A percentile compares a stretch with the other conserved stretches of the same genome.
These are phyloP conservation scores for Aspergillus puulaauensis DNA, from an alignment of 2,329 filamentous ascomycete genomes.

Conservation along the genomic window DNA sequence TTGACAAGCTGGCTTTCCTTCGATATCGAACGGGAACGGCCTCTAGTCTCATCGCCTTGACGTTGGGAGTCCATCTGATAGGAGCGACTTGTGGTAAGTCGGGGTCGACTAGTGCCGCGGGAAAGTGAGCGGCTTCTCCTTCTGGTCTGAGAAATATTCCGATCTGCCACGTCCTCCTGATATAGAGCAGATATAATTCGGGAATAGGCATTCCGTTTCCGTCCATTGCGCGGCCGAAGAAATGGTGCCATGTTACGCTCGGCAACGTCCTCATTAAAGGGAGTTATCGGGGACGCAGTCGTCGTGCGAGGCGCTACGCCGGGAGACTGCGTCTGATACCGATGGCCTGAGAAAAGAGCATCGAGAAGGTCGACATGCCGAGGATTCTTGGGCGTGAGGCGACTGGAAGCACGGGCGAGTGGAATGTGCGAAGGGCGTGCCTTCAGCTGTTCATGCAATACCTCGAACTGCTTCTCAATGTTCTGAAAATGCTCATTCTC, in stretches of 20 bases:
- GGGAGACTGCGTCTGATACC: conserved; percentile 24
- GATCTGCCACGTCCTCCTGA: conserved; percentile 44
- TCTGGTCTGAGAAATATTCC: conserved; percentile 35
- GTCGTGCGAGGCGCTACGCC: neutral
- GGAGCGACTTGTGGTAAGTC: conserved; percentile 16
- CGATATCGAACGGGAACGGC: conserved; percentile 8
- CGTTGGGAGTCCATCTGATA: neutral
- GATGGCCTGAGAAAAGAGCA: conserved; percentile 37
- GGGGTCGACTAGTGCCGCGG: conserved; percentile 19
- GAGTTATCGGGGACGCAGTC: conserved; percentile 30
- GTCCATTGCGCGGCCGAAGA: conserved; percentile 25
- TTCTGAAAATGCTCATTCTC: conserved; percentile 35
- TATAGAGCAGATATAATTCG: conserved; percentile 36
- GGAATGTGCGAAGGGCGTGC: conserved; percentile 25
- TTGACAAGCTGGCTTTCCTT: conserved; percentile 6
- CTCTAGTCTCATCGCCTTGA: neutral
- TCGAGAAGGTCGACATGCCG: conserved; percentile 44
- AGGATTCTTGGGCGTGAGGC: conserved; percentile 20
- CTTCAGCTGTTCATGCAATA: conserved; percentile 36
- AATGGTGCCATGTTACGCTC: conserved; percentile 43
- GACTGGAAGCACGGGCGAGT: conserved; percentile 24
- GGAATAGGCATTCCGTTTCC: conserved; percentile 27
- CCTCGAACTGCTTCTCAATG: conserved; percentile 41
- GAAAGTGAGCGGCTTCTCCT: conserved; percentile 22
- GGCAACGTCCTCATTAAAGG: conserved; percentile 46